Conservation (phyloP, 2,329 filamentous ascomycete species). For the Simplicillium aogashimaense region DNA sequence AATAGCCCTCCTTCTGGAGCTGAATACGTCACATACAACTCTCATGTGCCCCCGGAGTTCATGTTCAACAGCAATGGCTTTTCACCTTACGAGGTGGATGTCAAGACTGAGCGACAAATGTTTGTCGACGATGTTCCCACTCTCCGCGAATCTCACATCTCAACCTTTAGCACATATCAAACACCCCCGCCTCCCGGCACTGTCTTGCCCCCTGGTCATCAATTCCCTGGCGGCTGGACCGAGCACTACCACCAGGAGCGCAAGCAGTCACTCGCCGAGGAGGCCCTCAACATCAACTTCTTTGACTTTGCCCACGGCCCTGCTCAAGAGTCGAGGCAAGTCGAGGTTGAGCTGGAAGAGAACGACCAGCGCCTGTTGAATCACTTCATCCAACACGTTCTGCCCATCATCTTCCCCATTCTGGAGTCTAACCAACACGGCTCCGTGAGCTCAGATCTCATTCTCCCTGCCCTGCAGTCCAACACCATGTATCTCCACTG, state of each 20-base stretch:
- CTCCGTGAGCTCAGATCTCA: constrained; percentile 68
- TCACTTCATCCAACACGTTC: constrained; percentile 81
- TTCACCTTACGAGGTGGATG: constrained; percentile 84
- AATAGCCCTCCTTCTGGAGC: constrained; percentile 46
- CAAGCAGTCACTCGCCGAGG: constrained; percentile 57
- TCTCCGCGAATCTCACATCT: constrained; percentile 75
- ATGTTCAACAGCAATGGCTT: constrained; percentile 45
- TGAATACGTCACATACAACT: constrained; percentile 53
- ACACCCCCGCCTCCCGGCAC: constrained; percentile 63
- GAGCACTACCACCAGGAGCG: constrained; percentile 24
- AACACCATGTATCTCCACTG: constrained; percentile 95
- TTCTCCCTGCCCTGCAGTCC: constrained; percentile 77
- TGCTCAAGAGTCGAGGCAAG: constrained; percentile 52
- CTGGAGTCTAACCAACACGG: constrained; percentile 84
- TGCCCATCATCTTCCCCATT: constrained; percentile 85
- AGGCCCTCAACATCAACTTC: constrained; percentile 64
- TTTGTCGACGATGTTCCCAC: constrained; percentile 87
- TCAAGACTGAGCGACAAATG: constrained; percentile 91
- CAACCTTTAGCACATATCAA: constrained; percentile 87
- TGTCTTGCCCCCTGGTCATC: constrained; percentile 51
- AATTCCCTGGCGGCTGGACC: constrained; percentile 51
- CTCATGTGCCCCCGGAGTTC: constrained; percentile 52
- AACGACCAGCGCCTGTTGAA: constrained; percentile 78
- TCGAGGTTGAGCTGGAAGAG: constrained; percentile 76
- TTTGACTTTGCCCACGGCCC: constrained; percentile 71